Conservation (phyloP, 257 asterid genomes). For the Gardenia jasminoides region DNA sequence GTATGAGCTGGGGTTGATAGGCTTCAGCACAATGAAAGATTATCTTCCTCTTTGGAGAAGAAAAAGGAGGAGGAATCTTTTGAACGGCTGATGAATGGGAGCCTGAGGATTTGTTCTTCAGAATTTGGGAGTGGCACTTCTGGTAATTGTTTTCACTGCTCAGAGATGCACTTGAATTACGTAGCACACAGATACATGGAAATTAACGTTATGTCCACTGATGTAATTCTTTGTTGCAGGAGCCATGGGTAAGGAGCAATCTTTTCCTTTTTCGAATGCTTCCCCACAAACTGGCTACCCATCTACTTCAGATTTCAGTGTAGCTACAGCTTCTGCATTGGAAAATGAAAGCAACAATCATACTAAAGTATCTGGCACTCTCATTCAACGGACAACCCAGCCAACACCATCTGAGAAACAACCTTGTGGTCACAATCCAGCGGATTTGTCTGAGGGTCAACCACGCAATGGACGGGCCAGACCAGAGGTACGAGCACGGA, state of each 20-base stretch:
- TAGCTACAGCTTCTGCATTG: constrained; percentile 39
- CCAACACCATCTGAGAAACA: constrained; percentile 42
- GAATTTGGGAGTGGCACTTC: constrained; percentile 55
- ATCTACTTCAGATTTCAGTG: constrained; percentile 36
- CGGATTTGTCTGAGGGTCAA: constrained; percentile 50
- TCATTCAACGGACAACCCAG: constrained; percentile 29
- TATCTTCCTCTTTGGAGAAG: constrained; percentile 40
- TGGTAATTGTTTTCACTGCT: constrained; percentile 38
- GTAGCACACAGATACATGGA: not conserved
- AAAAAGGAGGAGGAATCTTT: constrained; percentile 43
- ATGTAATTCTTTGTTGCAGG: constrained; percentile 42
- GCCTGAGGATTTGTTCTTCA: constrained; percentile 44
- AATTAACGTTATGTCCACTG: not conserved
- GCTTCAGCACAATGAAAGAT: constrained; percentile 40
- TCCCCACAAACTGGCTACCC: constrained; percentile 36
- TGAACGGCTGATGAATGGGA: constrained; percentile 50
- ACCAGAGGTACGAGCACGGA: constrained; percentile 53
- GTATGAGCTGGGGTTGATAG: constrained; percentile 45
- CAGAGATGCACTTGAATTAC: not conserved
- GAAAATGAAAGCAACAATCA: constrained; percentile 45
- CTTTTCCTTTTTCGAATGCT: constrained; percentile 33
- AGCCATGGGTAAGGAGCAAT: constrained; percentile 42
- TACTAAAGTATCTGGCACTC: constrained; percentile 30
- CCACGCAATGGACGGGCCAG: constrained; percentile 47
- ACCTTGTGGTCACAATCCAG: constrained; percentile 35